phyloP scores from a whole-genome alignment of 2,329 filamentous ascomycete genomes.

The Trichoderma afroharzianum region DNA sequence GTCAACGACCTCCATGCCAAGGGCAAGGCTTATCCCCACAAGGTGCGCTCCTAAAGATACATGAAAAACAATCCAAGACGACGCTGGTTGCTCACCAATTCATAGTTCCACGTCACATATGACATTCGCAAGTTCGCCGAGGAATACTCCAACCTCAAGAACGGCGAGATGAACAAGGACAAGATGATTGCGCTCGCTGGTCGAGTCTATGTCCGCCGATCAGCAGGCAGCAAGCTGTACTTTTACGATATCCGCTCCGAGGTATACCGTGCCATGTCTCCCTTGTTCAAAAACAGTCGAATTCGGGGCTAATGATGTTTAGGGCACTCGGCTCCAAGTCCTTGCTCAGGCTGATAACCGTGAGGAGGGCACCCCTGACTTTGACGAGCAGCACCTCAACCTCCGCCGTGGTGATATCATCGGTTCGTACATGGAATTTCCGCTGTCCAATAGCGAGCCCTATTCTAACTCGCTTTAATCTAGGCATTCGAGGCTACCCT shows the following conservation, averaged over 20 bases:
- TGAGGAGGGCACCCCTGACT: conserved; percentile 60
- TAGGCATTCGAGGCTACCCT: conserved; percentile 30
- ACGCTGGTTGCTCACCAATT: background rate
- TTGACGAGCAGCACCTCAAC: conserved; percentile 84
- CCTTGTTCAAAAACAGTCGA: background rate
- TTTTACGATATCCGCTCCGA: conserved; percentile 70
- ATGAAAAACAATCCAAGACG: too few relatives aligned
- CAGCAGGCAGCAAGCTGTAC: conserved; percentile 76
- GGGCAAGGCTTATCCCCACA: conserved; percentile 72
- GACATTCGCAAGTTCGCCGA: conserved; percentile 76
- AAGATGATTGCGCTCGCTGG: conserved; percentile 74
- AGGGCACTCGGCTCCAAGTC: conserved; percentile 73
- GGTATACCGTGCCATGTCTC: conserved; percentile 15
- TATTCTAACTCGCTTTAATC: background rate
- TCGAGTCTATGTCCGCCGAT: conserved; percentile 84
- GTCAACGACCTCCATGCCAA: conserved; percentile 50
- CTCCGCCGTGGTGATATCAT: conserved; percentile 91
- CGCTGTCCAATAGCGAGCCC: background rate
- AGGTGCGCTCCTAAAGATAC: conserved; percentile 34
- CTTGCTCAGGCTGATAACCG: conserved; percentile 85
- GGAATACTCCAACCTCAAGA: conserved; percentile 78
- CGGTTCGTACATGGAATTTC: conserved; percentile 45
- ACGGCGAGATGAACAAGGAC: conserved; percentile 76
- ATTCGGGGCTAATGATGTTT: background rate
- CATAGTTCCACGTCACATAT: conserved; percentile 75